Percentiles rank a stretch among this genome's conserved stretches.
phyloP scores from a whole-genome alignment of 106 monocot genomes.

The Dactylorhiza incarnata region DNA sequence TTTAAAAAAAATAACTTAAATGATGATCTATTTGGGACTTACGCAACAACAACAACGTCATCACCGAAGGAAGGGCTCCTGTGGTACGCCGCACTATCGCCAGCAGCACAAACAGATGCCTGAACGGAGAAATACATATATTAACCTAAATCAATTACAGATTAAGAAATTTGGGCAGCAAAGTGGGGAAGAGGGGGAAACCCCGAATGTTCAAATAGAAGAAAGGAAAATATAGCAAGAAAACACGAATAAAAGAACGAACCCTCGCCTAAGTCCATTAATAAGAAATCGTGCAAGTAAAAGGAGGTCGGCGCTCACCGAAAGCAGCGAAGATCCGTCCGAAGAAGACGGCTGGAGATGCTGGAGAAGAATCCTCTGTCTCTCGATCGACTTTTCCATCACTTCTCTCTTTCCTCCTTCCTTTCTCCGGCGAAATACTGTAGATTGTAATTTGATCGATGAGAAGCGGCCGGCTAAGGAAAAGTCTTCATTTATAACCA shows the following conservation, averaged over 20 bases:
- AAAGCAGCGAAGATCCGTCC: slow-evolving; percentile 4
- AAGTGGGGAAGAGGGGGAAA: not conserved
- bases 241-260: not conserved
- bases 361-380: slow-evolving; percentile 55
- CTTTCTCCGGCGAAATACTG: not conserved
- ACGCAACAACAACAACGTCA: slow-evolving; percentile 60
- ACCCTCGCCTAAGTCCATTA: not conserved
- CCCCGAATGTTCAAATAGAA: not conserved
- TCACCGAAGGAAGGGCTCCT: slow-evolving; percentile 37
- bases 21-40: slow-evolving; percentile 7
- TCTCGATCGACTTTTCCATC: slow-evolving; percentile 64
- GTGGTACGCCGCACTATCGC: slow-evolving; percentile 43
- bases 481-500: not conserved
- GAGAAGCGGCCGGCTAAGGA: not conserved
- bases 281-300: not conserved
- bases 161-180: not conserved
- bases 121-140: not conserved
- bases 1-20: not conserved
- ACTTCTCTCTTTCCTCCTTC: not conserved
- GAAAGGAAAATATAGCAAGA: not conserved
- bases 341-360: slow-evolving; percentile 31
- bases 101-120: slow-evolving; percentile 44
- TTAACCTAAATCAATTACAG: not conserved
- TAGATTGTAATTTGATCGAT: not conserved
- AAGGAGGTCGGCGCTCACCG: slow-evolving; percentile 2